Evolutionary conservation across 2,329 filamentous ascomycete species (phyloP).

Genomic region (Talaromyces sp.): DNA sequence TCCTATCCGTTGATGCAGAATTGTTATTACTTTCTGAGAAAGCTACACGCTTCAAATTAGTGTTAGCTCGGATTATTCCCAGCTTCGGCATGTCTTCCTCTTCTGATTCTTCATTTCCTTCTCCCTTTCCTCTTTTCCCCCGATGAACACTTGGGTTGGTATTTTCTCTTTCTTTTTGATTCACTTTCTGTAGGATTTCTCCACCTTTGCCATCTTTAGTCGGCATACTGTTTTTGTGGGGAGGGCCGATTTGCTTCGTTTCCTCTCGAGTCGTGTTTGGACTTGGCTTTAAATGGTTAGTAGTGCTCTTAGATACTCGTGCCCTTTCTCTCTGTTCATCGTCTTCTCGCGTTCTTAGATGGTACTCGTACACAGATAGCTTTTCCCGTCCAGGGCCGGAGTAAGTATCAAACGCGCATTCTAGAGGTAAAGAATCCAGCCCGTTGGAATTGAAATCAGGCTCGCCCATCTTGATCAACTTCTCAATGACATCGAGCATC

Average conservation of each 20-base stretch:
- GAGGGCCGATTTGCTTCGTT: neutral
- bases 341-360: neutral
- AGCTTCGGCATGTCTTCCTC: neutral
- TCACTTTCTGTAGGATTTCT: neutral
- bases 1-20: neutral
- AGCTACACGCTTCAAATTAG: neutral
- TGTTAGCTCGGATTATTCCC: neutral
- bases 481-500: neutral
- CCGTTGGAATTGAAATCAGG: neutral
- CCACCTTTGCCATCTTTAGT: neutral
- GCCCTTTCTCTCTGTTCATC: neutral
- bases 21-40: neutral
- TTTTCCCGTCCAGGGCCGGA: neutral
- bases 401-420: neutral
- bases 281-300: neutral
- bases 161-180: neutral
- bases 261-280: neutral
- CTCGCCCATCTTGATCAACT: neutral
- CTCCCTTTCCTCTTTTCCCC: neutral
- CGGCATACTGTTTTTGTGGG: neutral
- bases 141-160: neutral
- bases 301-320: neutral
- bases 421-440: neutral
- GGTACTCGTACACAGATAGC: neutral
- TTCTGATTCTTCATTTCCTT: neutral